Evolutionary conservation across 2,329 filamentous ascomycete species (phyloP).

Genomic region (Xylaria sp.): DNA sequence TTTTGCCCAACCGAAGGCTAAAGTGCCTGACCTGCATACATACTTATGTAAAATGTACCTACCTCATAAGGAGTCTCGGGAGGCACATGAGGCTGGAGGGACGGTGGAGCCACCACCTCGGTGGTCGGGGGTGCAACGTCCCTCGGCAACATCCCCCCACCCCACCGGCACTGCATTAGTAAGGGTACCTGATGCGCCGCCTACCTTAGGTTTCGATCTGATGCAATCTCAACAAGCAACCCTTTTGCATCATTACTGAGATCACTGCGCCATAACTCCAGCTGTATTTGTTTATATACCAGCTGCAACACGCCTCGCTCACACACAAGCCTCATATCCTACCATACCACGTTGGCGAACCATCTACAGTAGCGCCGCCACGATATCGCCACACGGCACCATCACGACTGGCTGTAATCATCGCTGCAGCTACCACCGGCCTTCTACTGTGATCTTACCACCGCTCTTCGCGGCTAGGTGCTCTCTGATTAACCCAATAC

Average conservation of each 20-base stretch:
- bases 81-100: too few species aligned
- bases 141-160: conserved; percentile 34
- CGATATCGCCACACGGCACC: not conserved
- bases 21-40: too few species aligned
- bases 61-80: too few species aligned
- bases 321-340: not conserved
- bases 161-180: conserved; percentile 28
- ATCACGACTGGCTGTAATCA: too few species aligned
- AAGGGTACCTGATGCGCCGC: conserved; percentile 6
- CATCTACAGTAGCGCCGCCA: not conserved
- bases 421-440: too few species aligned
- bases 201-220: not conserved
- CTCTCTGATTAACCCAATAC: not conserved
- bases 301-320: too few species aligned
- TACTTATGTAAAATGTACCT: too few species aligned
- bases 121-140: conserved; percentile 13
- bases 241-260: not conserved
- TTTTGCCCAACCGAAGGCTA: too few species aligned
- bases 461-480: too few species aligned
- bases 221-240: conserved; percentile 8
- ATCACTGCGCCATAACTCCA: not conserved
- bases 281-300: too few species aligned
- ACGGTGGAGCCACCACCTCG: conserved; percentile 13
- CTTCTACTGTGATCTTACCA: too few species aligned
- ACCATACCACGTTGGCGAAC: not conserved